Percentiles rank a stretch among this genome's conserved stretches.
Evolutionary conservation across 2,329 filamentous ascomycete genomes (phyloP).

Genomic region (Diaporthe caulivora): DNA sequence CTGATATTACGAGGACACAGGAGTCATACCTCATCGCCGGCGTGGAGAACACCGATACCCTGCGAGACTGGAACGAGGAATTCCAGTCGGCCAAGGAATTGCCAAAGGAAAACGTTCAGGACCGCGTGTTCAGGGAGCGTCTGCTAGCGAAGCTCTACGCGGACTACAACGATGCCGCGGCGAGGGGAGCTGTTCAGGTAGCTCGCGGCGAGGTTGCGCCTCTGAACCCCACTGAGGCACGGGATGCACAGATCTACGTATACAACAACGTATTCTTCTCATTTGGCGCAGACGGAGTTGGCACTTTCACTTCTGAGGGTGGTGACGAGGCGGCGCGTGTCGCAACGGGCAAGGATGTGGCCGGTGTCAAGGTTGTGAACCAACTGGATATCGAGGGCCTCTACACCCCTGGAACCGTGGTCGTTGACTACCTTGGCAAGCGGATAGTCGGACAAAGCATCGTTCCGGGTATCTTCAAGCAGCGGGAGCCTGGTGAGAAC

Average conservation of each 20-base stretch:
- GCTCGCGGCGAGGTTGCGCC: constrained; percentile 93
- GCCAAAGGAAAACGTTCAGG: constrained; percentile 92
- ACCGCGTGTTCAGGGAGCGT: constrained; percentile 94
- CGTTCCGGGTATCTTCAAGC: constrained; percentile 98
- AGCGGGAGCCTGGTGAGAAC: constrained; percentile 95
- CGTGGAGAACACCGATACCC: constrained; percentile 91
- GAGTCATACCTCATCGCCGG: constrained; percentile 92
- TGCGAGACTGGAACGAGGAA: constrained; percentile 99
- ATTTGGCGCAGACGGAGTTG: constrained; percentile 96
- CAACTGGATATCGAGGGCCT: constrained; percentile 95
- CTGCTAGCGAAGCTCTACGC: constrained; percentile 96
- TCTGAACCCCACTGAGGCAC: constrained; percentile 91
- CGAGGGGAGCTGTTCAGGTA: constrained; percentile 90
- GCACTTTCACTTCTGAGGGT: constrained; percentile 95
- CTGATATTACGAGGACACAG: constrained; percentile 90
- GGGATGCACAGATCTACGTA: constrained; percentile 97
- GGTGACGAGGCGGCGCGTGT: constrained; percentile 96
- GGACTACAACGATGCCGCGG: constrained; percentile 96
- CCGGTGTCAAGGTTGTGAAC: constrained; percentile 94
- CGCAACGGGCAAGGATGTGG: constrained; percentile 95
- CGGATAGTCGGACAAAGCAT: constrained; percentile 98
- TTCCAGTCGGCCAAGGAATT: constrained; percentile 97
- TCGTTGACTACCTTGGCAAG: constrained; percentile 97
- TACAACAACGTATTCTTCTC: constrained; percentile 99
- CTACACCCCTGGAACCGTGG: constrained; percentile 95